Base-by-base conservation (phyloP, 768 basidiomycete species). In the Pleurotus salmoneostramineus region DNA sequence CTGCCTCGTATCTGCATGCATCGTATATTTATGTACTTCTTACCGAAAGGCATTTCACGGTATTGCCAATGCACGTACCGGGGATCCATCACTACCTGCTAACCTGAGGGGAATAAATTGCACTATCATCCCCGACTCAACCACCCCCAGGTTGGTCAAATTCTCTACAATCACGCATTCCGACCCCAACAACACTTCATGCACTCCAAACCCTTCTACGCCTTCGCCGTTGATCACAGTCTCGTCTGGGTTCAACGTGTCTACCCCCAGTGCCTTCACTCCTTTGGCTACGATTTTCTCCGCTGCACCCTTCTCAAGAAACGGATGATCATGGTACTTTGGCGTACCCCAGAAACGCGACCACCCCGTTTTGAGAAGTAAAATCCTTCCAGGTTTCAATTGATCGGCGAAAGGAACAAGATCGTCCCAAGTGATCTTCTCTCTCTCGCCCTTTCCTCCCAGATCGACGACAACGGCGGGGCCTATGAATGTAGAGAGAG, bases 161-260 rank as follows among this genome's bases (percentile, higher is more conserved):
- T 91, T 92, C 73, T 91, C 89, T 33, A 80, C 87, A 58, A 91
- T 88, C 5, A 88, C 64, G 1, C 82, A 80, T 0, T 82, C 87
- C 14, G 68, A 72, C 17, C 84, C 83, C n/a, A 92, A 74, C 6
- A 91, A 68, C 0, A 70, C 71, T 32, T 83, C 74, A 63, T 92
- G 90, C 54, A 83, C 82, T 10, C 70, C 77, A 66, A 81, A 86
- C 45, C 73, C 75, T 17, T 71, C 69, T 57, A 60, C 60, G 11
- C 72, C 73, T 14, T 65, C 72, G 8, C 69, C 70, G 32, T 76
- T 70, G 15, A 67, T 65, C 3, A 70, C 72, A 0, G 83, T 85
- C 66, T 86, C 84, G 57, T 92, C 90, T 10, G 88, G 85, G 64
- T 75, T 89, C 60, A 88, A 71, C 8, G 80, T 77, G 63, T 91